Evolutionary conservation across 1,284 basidiomycete species (phyloP), one percentile per base, ranked within the genome.

Genomic region (Austropuccinia psidii): DNA sequence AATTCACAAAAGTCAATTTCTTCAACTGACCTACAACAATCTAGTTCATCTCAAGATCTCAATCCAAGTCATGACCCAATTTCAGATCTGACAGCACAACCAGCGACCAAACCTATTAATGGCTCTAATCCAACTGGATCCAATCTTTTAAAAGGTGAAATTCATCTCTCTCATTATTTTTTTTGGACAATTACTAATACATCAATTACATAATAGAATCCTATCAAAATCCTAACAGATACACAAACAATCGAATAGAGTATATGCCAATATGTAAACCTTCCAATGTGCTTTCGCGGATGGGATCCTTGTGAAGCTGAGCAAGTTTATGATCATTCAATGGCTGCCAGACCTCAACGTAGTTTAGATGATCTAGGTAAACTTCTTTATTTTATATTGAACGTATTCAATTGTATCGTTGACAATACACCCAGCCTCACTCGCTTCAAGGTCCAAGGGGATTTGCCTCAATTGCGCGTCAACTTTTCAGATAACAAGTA

Each of bases 401-500:
- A 89, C 76, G 87, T 97, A 21, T 91, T 98, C 78, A 96, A 90
- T 79, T 97, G 93, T 1, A 99, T 99, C 77, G 88, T 97, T 37
- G 89, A 92, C 0, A 88, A 87, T 73, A 91, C 89, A 5, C 86
- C 90, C 45, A 94, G 87, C 76, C 85, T 98, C 54, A 88, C 94
- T 8, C 86, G 90, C 52, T 90, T 98, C 85, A 98, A 96, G 82
- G 85, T 98, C 68, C 88, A 91, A 1, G 96, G 95, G 11, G 90
- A 89, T 75, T 83, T 99, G 70, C 95, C 96, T 0, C 87, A 87
- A 52, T 84, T 99, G 6, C 89, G 91, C 78, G 85, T 97, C 80
- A 98, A 99, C 82, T 85, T 98, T 76, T 98, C 96, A 6, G 96
- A 98, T 78, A 85, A 85, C 27, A 99, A 98, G 82, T 99, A 99